phyloP scores from a whole-genome alignment of 108 stramenopile species.

The Cyclostephanos tholiformis region DNA sequence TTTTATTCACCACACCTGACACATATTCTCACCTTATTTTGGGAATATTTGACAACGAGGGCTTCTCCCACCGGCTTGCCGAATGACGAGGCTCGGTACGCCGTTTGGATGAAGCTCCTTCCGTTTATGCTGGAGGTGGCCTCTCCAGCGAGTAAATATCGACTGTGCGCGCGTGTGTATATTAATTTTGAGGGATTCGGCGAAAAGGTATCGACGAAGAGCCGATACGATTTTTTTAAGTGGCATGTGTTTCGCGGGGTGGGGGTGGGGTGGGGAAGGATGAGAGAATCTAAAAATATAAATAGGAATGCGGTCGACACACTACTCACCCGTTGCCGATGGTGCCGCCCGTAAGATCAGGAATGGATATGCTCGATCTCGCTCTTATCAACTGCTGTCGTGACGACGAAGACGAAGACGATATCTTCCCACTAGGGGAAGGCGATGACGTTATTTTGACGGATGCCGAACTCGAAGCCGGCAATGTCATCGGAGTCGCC shows the following conservation, averaged over 20 bases:
- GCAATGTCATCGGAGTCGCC: constrained; percentile 43
- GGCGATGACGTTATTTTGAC: constrained; percentile 19
- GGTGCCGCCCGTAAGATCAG: constrained; percentile 53
- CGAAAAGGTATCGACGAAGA: not conserved
- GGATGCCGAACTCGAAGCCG: constrained; percentile 15
- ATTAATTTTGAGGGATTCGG: not conserved
- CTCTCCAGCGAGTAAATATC: constrained; percentile 42
- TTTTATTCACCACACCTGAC: no score
- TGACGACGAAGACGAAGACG: not conserved
- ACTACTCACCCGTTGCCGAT: constrained; percentile 54
- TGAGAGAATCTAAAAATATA: not conserved
- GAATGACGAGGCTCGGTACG: constrained; percentile 54
- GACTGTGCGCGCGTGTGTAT: not conserved
- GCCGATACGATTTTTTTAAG: no score
- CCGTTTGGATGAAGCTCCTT: constrained; percentile 46
- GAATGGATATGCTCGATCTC: constrained; percentile 29
- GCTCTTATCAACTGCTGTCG: constrained; percentile 15
- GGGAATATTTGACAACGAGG: constrained; percentile 57
- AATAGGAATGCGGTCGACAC: not conserved
- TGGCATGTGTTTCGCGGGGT: not conserved
- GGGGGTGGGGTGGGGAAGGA: not conserved
- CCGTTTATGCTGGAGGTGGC: constrained; percentile 45
- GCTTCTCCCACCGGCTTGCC: constrained; percentile 62
- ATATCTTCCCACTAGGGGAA: constrained; percentile 8
- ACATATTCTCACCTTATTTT: constrained; percentile 12